Conservation (phyloP, 2,329 filamentous ascomycete genomes). For the Neonectria magnoliae region DNA sequence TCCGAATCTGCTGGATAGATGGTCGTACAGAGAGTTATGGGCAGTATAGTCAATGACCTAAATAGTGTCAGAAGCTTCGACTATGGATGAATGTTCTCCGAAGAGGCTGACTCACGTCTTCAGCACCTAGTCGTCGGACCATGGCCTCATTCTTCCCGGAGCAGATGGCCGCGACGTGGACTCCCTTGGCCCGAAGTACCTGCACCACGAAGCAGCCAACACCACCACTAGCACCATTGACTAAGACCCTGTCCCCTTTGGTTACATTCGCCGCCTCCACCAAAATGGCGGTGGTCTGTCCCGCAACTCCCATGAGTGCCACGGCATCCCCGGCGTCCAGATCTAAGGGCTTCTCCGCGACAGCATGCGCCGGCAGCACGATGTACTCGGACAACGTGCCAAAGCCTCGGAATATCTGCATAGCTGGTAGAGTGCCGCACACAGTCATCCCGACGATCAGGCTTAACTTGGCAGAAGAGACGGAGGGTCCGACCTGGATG, state of each 20-base stretch:
- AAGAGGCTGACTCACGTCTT: conserved; percentile 32
- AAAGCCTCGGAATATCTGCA: conserved; percentile 31
- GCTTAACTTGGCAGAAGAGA: neutral
- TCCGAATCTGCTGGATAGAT: conserved; percentile 17
- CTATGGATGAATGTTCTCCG: too few species aligned
- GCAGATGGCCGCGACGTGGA: conserved; percentile 37
- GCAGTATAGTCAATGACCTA: conserved; percentile 40
- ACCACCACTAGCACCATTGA: neutral
- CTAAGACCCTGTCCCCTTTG: conserved; percentile 1
- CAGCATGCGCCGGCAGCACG: conserved; percentile 44
- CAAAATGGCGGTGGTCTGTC: neutral
- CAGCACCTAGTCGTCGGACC: conserved; percentile 36
- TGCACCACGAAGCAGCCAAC: conserved; percentile 24
- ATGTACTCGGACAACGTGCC: conserved; percentile 50
- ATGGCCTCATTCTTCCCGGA: conserved; percentile 35
- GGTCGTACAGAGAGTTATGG: conserved; percentile 30
- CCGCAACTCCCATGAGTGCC: neutral
- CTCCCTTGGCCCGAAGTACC: conserved; percentile 31
- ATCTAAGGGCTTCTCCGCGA: conserved; percentile 42
- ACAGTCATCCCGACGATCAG: conserved; percentile 3
- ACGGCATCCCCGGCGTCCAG: neutral
- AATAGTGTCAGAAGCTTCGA: neutral
- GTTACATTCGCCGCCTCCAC: neutral
- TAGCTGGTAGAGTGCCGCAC: conserved; percentile 5
- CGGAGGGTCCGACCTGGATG: neutral